Conservation (phyloP, 192 early-diverging fungal genomes). For the Endogone sp. region DNA sequence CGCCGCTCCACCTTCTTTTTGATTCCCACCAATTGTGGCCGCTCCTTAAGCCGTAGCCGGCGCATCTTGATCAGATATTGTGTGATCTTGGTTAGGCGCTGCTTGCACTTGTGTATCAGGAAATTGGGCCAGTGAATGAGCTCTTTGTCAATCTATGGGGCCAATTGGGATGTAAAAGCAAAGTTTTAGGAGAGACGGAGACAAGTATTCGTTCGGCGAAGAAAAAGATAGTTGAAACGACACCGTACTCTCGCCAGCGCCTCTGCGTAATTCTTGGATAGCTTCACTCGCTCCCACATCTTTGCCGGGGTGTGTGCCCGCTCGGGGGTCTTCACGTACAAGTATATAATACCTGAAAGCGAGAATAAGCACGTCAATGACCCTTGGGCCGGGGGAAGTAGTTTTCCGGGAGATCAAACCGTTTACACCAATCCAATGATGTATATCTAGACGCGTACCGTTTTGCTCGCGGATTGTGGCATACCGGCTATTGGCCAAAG, state of each 20-base stretch:
- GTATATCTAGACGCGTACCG: too few relatives aligned
- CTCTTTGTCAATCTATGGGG: constrained; percentile 77
- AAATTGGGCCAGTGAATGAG: constrained; percentile 91
- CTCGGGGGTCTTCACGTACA: constrained; percentile 95
- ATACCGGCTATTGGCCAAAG: constrained; percentile 92
- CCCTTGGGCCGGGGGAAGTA: constrained; percentile 1
- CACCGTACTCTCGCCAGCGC: constrained; percentile 74
- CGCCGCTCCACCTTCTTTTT: constrained; percentile 94
- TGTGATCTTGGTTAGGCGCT: constrained; percentile 92
- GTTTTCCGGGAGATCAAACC: neutral
- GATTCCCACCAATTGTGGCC: constrained; percentile 78
- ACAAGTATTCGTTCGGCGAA: neutral
- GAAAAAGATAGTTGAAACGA: neutral
- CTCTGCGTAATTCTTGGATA: constrained; percentile 87
- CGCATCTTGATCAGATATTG: constrained; percentile 96
- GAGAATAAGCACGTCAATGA: too few relatives aligned
- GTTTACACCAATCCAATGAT: neutral
- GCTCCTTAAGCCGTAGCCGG: constrained; percentile 79
- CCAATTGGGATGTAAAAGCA: too few relatives aligned
- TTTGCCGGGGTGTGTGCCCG: constrained; percentile 90
- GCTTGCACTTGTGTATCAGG: constrained; percentile 93
- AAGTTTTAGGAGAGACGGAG: neutral
- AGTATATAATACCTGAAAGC: constrained; percentile 72
- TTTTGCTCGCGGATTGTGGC: constrained; percentile 89
- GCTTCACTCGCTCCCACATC: constrained; percentile 88